phyloP scores from a whole-genome alignment of 2,329 filamentous ascomycete genomes.

The Ophiostoma perfectum region DNA sequence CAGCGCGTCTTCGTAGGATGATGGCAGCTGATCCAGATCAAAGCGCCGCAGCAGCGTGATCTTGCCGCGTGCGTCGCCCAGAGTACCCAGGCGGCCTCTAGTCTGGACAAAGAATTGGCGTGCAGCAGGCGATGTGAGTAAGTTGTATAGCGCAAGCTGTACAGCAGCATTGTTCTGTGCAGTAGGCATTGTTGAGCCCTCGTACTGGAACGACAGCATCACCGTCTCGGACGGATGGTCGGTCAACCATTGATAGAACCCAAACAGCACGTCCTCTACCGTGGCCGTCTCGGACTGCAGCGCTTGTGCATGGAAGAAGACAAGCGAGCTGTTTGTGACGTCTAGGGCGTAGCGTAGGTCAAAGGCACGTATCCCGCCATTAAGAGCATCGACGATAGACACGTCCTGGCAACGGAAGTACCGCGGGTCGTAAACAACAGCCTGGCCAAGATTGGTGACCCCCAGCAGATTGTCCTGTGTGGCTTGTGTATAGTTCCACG shows the following conservation, averaged over 20 bases:
- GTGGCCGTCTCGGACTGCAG: not conserved
- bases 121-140: not conserved
- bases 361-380: not conserved
- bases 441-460: not conserved
- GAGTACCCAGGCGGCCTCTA: not conserved
- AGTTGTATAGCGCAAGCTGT: not conserved
- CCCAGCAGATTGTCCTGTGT: not conserved
- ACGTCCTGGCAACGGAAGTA: not conserved
- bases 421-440: not conserved
- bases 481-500: not conserved
- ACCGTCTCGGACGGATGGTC: constrained; percentile 1
- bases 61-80: not conserved
- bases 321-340: not conserved
- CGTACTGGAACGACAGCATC: not conserved
- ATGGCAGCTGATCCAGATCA: not conserved
- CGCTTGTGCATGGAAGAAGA: not conserved
- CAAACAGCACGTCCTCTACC: not conserved
- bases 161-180: not conserved
- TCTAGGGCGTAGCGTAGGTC: not conserved
- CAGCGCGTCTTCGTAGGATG: not conserved
- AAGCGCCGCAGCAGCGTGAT: not conserved
- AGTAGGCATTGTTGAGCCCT: not conserved
- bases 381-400: not conserved
- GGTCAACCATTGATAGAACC: not conserved
- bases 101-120: constrained; percentile 4